Conservation (phyloP, 1,284 basidiomycete genomes). For the Marasmius sp. region DNA sequence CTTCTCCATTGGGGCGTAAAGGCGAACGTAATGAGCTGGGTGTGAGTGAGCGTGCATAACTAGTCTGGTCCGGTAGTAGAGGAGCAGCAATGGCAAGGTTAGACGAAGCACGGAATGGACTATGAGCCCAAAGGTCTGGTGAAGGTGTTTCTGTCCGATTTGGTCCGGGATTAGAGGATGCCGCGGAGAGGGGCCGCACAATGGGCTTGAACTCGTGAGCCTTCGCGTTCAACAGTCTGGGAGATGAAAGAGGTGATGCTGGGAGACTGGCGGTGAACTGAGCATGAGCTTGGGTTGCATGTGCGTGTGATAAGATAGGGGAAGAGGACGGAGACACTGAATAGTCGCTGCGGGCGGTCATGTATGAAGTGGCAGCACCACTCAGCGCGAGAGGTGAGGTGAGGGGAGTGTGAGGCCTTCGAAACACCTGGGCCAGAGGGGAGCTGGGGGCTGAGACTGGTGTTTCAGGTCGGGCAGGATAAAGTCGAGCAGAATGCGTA, state of each 20-base stretch:
- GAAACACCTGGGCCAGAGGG: slow-evolving; percentile 67
- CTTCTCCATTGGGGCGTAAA: slow-evolving; percentile 52
- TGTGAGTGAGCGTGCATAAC: slow-evolving; percentile 53
- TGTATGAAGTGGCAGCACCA: slow-evolving; percentile 54
- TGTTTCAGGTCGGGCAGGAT: slow-evolving; percentile 66
- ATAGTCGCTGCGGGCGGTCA: slow-evolving; percentile 57
- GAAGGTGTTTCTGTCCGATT: slow-evolving; percentile 69
- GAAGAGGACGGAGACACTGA: slow-evolving; percentile 67
- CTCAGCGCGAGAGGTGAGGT: slow-evolving; percentile 67
- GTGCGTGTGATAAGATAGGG: slow-evolving; percentile 61
- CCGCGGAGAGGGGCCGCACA: slow-evolving; percentile 71
- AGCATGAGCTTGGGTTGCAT: slow-evolving; percentile 43
- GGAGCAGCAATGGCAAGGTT: slow-evolving; percentile 89
- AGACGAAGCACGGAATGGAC: slow-evolving; percentile 69
- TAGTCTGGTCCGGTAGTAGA: slow-evolving; percentile 70
- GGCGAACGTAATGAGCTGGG: slow-evolving; percentile 63
- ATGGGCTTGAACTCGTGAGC: slow-evolving; percentile 62
- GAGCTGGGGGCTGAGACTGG: slow-evolving; percentile 70
- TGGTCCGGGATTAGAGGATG: slow-evolving; percentile 59
- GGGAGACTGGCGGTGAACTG: slow-evolving; percentile 75
- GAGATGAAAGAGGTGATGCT: slow-evolving; percentile 60
- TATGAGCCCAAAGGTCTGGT: slow-evolving; percentile 81
- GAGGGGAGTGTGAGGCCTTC: slow-evolving; percentile 74
- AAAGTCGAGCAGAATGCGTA: slow-evolving; percentile 61
- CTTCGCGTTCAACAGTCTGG: slow-evolving; percentile 54